Evolutionary conservation across 1,284 basidiomycete species (phyloP), one percentile per base, ranked within the genome.

Genomic region (Boletus semigastroideus): DNA sequence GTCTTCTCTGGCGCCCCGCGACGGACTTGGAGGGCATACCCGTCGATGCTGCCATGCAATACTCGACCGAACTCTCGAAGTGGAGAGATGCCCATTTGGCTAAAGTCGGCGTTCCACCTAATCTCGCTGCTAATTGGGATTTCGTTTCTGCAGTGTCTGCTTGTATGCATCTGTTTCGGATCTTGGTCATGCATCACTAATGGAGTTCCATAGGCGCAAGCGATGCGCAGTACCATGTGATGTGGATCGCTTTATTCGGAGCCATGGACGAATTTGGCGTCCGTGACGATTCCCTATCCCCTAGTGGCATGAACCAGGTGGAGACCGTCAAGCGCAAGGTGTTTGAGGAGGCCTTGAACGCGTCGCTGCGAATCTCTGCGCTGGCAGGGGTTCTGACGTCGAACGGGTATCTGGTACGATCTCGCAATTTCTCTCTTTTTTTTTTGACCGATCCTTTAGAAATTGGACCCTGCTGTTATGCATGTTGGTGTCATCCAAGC

Each of bases 181-280:
- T 52, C 33, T 42, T 57, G 6, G 42, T 37, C 36, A 42, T 20
- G 28, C 14, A 30, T 34, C 40, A 51, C 39, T 51, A 49, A 53
- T 75, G 72, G 70, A 27, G 71, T 75, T 74, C 74, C 33, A 72
- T 72, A 76, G 90, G 90, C 61, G 85, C 88, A 17, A 90, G 87
- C 61, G 94, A 97, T 67, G 87, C 92, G 42, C 90, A 87, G 37
- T 94, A 91, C 66, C 93, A 97, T 71, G 83, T 90, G 59, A 86
- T 94, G 80, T 96, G 93, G 87, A 84, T 90, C 55, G 82, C 84
- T 48, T 68, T 90, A 6, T 90, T 87, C 71, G 83, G 78, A 59
- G 89, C 89, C 7, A 66, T 95, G 53, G 87, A 92, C 58, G 92
- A 95, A 60, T 92, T 82, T 66, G 92, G 92, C 27, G 78, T 95